phyloP scores from a whole-genome alignment of 78 protist species.

The Bigelowiella natans region DNA sequence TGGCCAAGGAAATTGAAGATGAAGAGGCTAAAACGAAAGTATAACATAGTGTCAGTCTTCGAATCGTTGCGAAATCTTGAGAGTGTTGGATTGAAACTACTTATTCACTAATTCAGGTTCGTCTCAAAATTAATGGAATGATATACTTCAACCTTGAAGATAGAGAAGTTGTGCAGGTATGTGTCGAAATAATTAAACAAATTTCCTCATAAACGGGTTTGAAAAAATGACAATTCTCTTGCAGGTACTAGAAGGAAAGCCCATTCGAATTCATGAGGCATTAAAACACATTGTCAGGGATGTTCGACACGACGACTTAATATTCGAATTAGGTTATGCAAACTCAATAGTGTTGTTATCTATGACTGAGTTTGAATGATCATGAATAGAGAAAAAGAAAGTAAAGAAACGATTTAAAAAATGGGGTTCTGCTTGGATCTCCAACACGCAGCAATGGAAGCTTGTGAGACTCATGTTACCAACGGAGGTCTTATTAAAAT shows the following conservation, averaged over 20 bases:
- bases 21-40: neutral
- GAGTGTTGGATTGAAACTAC: neutral
- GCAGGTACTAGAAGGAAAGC: neutral
- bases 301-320: neutral
- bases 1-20: neutral
- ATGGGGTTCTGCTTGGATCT: neutral
- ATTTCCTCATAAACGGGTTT: too few species aligned
- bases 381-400: neutral
- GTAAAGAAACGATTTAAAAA: neutral
- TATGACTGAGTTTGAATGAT: too few species aligned
- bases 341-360: neutral
- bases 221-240: too few species aligned
- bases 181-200: too few species aligned
- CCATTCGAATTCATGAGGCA: neutral
- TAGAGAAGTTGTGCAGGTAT: neutral
- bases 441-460: neutral
- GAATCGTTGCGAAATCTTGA: too few species aligned
- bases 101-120: neutral
- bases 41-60: neutral
- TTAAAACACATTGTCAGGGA: neutral
- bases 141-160: neutral
- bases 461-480: neutral
- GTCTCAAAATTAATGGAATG: neutral
- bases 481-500: neutral
- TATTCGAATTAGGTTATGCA: neutral